Conservation (phyloP, 1,139 yeast species). For the Pneumocystis murina region DNA sequence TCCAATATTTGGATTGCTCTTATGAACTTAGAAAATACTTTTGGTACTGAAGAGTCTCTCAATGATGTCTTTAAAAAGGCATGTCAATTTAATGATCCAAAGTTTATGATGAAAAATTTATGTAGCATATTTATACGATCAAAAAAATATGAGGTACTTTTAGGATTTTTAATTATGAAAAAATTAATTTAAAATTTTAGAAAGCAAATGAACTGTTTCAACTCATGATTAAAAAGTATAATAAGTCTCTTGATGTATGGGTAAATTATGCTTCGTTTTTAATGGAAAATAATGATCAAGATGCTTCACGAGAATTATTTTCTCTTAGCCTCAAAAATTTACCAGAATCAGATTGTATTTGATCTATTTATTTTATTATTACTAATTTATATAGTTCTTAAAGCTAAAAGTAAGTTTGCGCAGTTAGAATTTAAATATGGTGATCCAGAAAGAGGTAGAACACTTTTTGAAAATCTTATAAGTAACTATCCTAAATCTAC, state of each 20-base stretch:
- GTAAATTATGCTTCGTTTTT: slow-evolving; percentile 61
- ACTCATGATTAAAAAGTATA: slow-evolving; percentile 65
- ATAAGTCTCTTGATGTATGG: slow-evolving; percentile 52
- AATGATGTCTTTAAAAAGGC: slow-evolving; percentile 71
- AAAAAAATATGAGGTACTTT: slow-evolving; percentile 8
- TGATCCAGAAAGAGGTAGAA: slow-evolving; percentile 85
- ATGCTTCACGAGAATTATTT: slow-evolving; percentile 53
- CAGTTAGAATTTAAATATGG: slow-evolving; percentile 77
- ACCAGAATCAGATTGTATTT: slow-evolving; percentile 46
- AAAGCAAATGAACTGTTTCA: slow-evolving; percentile 58
- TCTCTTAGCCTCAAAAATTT: slow-evolving; percentile 58
- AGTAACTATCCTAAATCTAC: slow-evolving; percentile 83
- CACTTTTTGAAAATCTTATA: slow-evolving; percentile 80
- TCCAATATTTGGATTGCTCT: slow-evolving; percentile 92
- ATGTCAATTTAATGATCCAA: slow-evolving; percentile 79
- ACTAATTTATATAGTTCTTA: slow-evolving; percentile 32
- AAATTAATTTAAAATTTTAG: slow-evolving; percentile 29
- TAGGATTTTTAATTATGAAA: not conserved
- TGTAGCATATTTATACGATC: slow-evolving; percentile 9
- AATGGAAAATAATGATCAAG: slow-evolving; percentile 30
- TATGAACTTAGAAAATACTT: slow-evolving; percentile 82
- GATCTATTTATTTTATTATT: not conserved
- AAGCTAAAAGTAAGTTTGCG: slow-evolving; percentile 74
- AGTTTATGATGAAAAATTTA: slow-evolving; percentile 7
- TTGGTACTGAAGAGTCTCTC: slow-evolving; percentile 72